phyloP scores from a whole-genome alignment of 2,329 filamentous ascomycete species.

The Aspergillus fischeri region DNA sequence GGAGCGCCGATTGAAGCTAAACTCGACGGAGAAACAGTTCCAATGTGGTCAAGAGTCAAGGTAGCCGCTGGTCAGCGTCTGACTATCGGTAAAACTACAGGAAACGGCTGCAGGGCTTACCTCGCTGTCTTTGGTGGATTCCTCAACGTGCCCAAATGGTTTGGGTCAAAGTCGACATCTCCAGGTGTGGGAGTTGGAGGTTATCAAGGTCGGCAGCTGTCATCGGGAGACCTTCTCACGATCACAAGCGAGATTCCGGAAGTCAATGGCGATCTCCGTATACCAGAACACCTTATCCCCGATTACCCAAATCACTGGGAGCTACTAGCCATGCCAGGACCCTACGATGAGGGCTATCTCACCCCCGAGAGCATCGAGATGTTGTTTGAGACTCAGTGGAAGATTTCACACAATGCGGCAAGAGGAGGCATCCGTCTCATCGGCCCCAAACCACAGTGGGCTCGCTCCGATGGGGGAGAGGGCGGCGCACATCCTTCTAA shows the following conservation, averaged over 20 bases:
- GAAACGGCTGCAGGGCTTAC: slow-evolving; percentile 54
- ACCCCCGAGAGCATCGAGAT: slow-evolving; percentile 51
- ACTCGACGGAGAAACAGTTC: slow-evolving; percentile 47
- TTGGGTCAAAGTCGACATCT: slow-evolving; percentile 57
- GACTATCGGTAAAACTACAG: slow-evolving; percentile 52
- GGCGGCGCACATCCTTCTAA: slow-evolving; percentile 61
- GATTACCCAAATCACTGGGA: slow-evolving; percentile 50
- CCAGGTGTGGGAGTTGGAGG: slow-evolving; percentile 57
- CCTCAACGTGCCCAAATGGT: slow-evolving; percentile 52
- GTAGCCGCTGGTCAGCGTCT: slow-evolving; percentile 51
- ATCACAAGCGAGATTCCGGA: slow-evolving; percentile 40
- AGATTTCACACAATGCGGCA: slow-evolving; percentile 58
- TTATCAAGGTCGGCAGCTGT: slow-evolving; percentile 55
- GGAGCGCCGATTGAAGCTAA: slow-evolving; percentile 52
- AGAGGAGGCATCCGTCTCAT: slow-evolving; percentile 58
- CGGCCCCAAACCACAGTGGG: slow-evolving; percentile 57
- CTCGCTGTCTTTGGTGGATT: slow-evolving; percentile 56
- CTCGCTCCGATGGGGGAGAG: slow-evolving; percentile 57
- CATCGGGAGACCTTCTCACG: slow-evolving; percentile 51
- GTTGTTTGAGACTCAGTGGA: slow-evolving; percentile 57
- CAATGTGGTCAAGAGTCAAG: slow-evolving; percentile 54
- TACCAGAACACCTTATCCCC: slow-evolving; percentile 48
- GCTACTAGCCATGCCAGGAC: slow-evolving; percentile 52
- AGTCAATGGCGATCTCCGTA: slow-evolving; percentile 25
- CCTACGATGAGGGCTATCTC: slow-evolving; percentile 54